Evolutionary conservation across 2,329 filamentous ascomycete species (phyloP).

Genomic region (Ophiocordyceps camponoti-leonardi): DNA sequence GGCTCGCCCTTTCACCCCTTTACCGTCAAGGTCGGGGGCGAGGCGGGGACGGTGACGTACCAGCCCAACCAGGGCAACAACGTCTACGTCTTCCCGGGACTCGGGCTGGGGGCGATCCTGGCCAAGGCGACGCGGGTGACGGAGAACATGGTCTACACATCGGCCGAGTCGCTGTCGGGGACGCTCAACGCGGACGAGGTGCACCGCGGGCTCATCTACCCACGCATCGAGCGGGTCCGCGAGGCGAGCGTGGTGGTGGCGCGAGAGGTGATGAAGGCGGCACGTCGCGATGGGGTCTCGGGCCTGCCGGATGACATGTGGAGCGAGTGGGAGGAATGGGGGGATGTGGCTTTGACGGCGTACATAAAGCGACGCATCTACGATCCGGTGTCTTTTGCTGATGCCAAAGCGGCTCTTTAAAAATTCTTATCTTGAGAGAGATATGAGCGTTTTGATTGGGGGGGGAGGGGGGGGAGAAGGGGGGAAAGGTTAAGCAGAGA

Average conservation of each 20-base stretch:
- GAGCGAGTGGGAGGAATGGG: slow-evolving; percentile 57
- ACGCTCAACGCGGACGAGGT: slow-evolving; percentile 70
- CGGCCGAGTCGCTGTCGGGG: slow-evolving; percentile 63
- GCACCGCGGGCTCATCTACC: slow-evolving; percentile 75
- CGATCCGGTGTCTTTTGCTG: slow-evolving; percentile 31
- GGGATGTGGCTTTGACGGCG: slow-evolving; percentile 40
- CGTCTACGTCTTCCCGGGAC: slow-evolving; percentile 89
- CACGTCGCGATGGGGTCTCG: slow-evolving; percentile 66
- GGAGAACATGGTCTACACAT: slow-evolving; percentile 93
- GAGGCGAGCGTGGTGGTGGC: slow-evolving; percentile 78
- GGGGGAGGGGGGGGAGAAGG: neutral
- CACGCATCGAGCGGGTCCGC: slow-evolving; percentile 75
- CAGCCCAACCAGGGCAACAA: slow-evolving; percentile 74
- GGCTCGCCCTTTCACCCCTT: slow-evolving; percentile 78
- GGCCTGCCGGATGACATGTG: slow-evolving; percentile 50
- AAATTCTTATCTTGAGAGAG: no score
- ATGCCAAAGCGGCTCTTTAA: slow-evolving; percentile 16
- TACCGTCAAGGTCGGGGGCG: slow-evolving; percentile 40
- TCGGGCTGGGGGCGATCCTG: slow-evolving; percentile 84
- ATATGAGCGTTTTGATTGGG: no score
- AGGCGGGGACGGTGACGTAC: slow-evolving; percentile 43
- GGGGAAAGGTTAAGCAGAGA: neutral
- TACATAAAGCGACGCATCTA: slow-evolving; percentile 46
- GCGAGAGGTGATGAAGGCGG: slow-evolving; percentile 83
- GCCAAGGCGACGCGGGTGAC: slow-evolving; percentile 76